Percentiles rank a stretch among this genome's conserved stretches.
Conservation (phyloP, 768 basidiomycete species). For the Rhodotorula toruloides region DNA sequence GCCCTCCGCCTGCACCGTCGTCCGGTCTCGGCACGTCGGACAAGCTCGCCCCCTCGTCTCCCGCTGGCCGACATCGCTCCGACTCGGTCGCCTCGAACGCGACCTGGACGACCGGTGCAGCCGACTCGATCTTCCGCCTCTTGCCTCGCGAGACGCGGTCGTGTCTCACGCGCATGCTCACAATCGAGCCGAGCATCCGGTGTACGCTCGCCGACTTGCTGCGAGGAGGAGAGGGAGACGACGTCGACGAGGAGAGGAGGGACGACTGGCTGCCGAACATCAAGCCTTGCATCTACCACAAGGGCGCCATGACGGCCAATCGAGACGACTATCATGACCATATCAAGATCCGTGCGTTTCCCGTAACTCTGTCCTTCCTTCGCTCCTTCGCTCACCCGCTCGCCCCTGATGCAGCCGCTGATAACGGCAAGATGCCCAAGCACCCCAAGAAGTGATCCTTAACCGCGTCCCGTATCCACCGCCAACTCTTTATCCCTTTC, state of each 20-base stretch:
- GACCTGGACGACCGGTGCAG: slow-evolving; percentile 66
- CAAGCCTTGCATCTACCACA: slow-evolving; percentile 53
- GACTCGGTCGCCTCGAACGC: slow-evolving; percentile 48
- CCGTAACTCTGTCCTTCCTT: background rate
- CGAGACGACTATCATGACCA: slow-evolving; percentile 18
- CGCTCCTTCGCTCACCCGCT: background rate
- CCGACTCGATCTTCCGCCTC: slow-evolving; percentile 92
- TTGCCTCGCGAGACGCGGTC: slow-evolving; percentile 87
- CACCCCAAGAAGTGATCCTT: slow-evolving; percentile 6
- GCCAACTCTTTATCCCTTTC: no score
- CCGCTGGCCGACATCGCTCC: slow-evolving; percentile 26
- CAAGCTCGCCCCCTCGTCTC: slow-evolving; percentile 25
- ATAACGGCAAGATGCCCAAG: slow-evolving; percentile 15
- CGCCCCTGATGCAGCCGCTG: background rate
- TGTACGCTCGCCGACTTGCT: slow-evolving; percentile 90
- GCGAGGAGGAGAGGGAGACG: slow-evolving; percentile 58
- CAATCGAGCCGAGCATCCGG: slow-evolving; percentile 76
- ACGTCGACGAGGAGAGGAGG: slow-evolving; percentile 56
- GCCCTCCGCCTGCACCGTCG: background rate
- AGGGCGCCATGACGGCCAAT: slow-evolving; percentile 4
- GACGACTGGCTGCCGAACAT: slow-evolving; percentile 84
- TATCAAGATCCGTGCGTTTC: slow-evolving; percentile 26
- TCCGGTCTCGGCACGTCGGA: background rate
- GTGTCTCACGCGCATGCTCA: slow-evolving; percentile 87
- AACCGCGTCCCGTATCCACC: no score